Percentiles rank a stretch among this genome's conserved stretches.
Conservation (phyloP, 352 stramenopile genomes). For the Pythium insidiosum region DNA sequence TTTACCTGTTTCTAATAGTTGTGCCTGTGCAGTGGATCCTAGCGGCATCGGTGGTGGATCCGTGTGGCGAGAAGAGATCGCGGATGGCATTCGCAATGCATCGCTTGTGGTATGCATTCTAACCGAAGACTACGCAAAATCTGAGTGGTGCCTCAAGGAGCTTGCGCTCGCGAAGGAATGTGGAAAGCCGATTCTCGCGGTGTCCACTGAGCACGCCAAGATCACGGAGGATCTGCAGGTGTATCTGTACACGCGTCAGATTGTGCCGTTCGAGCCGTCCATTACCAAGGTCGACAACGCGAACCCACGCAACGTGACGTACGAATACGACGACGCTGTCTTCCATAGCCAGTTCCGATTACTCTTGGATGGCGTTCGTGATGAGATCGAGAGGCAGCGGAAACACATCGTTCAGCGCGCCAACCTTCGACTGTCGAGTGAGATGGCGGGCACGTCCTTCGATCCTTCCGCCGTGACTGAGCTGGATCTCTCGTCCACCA, state of each 20-base stretch:
- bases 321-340: constrained; percentile 53
- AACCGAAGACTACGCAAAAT: constrained; percentile 62
- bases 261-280: constrained; percentile 68
- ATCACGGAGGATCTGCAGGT: constrained; percentile 75
- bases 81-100: constrained; percentile 65
- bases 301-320: constrained; percentile 52
- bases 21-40: constrained; percentile 36
- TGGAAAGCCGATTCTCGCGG: constrained; percentile 55
- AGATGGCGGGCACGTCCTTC: constrained; percentile 8
- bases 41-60: constrained; percentile 71
- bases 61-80: constrained; percentile 80
- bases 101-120: constrained; percentile 63
- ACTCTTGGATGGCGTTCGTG: constrained; percentile 60
- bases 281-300: constrained; percentile 48
- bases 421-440: constrained; percentile 10
- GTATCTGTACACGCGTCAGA: constrained; percentile 80
- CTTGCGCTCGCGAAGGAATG: constrained; percentile 66
- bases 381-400: constrained; percentile 67
- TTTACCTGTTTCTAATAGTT: not conserved
- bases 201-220: constrained; percentile 44
- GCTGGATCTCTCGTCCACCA: constrained; percentile 17
- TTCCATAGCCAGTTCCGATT: constrained; percentile 52
- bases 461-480: constrained; percentile 9
- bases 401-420: constrained; percentile 31
- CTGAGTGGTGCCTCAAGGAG: constrained; percentile 78